A percentile compares a stretch with the other conserved stretches of the same genome.
Conservation (phyloP, 1,284 basidiomycete genomes). For the Austropuccinia psidii region DNA sequence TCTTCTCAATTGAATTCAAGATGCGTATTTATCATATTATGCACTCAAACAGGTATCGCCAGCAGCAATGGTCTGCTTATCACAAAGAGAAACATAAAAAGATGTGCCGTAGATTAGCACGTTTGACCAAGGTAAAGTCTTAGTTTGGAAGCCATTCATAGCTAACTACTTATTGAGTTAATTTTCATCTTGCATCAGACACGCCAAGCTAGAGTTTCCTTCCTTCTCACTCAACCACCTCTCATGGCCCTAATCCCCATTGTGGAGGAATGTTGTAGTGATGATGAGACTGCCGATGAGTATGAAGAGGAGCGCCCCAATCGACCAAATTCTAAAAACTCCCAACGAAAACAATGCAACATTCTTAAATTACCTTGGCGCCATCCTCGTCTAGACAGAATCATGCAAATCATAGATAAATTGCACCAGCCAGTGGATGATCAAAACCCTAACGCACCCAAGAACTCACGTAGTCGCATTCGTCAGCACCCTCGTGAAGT, state of each 20-base stretch:
- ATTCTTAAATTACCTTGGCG: constrained; percentile 5
- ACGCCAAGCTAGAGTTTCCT: not conserved
- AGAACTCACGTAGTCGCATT: not conserved
- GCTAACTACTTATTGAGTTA: too few relatives aligned
- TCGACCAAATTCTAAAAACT: not conserved
- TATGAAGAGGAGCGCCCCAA: too few relatives aligned
- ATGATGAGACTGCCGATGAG: not conserved
- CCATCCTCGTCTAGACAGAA: constrained; percentile 1
- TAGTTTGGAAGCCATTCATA: too few relatives aligned
- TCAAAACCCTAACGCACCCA: not conserved
- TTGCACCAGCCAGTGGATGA: not conserved
- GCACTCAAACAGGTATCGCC: not conserved
- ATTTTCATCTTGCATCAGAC: not conserved
- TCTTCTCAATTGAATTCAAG: too few relatives aligned
- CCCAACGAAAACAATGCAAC: not conserved
- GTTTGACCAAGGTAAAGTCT: not conserved
- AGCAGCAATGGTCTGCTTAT: not conserved
- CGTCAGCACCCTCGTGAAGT: too few relatives aligned
- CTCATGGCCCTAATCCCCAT: not conserved
- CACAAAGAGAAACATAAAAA: too few relatives aligned
- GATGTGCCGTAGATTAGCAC: too few relatives aligned
- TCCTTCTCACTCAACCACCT: too few relatives aligned
- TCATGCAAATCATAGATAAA: not conserved
- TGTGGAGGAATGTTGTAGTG: not conserved
- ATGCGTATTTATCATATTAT: too few relatives aligned